These are phyloP conservation scores for Cyberlindnera nakhonratchasimensis DNA, from an alignment of 805 yeast genomes.

Conservation along the genomic window DNA sequence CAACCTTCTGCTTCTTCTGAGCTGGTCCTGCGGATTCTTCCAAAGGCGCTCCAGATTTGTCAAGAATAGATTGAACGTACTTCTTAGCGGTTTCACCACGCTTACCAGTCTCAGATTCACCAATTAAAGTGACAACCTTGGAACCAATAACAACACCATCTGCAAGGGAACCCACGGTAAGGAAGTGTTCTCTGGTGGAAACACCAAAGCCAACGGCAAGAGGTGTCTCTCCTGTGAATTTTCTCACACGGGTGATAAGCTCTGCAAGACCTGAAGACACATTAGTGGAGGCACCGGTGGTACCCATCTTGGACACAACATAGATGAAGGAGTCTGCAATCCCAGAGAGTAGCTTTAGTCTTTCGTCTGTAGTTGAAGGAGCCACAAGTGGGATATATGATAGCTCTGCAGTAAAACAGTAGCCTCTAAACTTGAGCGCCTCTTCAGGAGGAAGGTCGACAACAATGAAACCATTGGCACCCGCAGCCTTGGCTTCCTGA, in stretches of 20 bases:
- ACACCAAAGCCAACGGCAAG: slow-evolving; percentile 98
- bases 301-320: slow-evolving; percentile 97
- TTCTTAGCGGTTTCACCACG: slow-evolving; percentile 61
- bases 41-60: slow-evolving; percentile 39
- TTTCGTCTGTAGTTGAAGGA: slow-evolving; percentile 91
- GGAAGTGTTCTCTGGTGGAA: slow-evolving; percentile 86
- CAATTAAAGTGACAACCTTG: slow-evolving; percentile 68
- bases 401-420: slow-evolving; percentile 63
- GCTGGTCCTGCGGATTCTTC: slow-evolving; percentile 2
- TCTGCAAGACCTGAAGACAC: slow-evolving; percentile 61
- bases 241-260: slow-evolving; percentile 72
- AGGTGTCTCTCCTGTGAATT: slow-evolving; percentile 71
- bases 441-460: slow-evolving; percentile 99
- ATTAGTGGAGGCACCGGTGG: slow-evolving; percentile 82
- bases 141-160: slow-evolving; percentile 98
- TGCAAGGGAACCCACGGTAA: slow-evolving; percentile 71
- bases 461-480: slow-evolving; percentile 91
- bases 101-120: slow-evolving; percentile 55
- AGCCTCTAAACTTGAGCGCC: slow-evolving; percentile 79
- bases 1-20: slow-evolving; percentile 28
- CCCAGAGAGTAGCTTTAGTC: slow-evolving; percentile 70
- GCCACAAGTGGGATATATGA: slow-evolving; percentile 93
- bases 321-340: slow-evolving; percentile 95
- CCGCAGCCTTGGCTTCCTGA: slow-evolving; percentile 75
- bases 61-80: slow-evolving; percentile 68